phyloP scores from a whole-genome alignment of 2,329 filamentous ascomycete genomes.

The Stachybotrys echinatus region DNA sequence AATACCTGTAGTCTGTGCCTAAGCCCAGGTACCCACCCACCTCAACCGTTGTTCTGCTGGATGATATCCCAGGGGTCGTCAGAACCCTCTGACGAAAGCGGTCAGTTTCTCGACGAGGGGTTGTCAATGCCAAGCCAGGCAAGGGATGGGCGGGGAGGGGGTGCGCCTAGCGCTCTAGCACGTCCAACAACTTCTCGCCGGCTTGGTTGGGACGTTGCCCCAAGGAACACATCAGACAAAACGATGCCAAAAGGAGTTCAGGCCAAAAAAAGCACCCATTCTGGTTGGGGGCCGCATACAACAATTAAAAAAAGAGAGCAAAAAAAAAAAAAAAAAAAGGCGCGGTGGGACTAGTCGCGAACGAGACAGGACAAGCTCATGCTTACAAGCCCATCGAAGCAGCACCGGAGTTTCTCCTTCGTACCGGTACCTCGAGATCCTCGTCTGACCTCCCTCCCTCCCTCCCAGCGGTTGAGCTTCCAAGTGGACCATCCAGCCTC shows the following conservation, averaged over 20 bases:
- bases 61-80: not conserved
- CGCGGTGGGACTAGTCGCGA: constrained; percentile 1
- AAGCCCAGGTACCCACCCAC: not conserved
- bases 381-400: not conserved
- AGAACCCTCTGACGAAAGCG: not conserved
- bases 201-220: not conserved
- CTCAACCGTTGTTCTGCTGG: not conserved
- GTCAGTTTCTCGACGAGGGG: not conserved
- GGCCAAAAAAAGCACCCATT: not conserved
- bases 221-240: not conserved
- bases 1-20: no score
- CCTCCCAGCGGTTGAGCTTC: not conserved
- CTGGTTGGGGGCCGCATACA: not conserved
- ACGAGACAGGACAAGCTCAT: not conserved
- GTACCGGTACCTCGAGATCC: not conserved
- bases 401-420: not conserved
- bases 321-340: constrained; percentile 6
- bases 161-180: no score
- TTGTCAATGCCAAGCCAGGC: not conserved
- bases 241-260: not conserved
- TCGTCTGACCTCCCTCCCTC: not conserved
- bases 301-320: constrained; percentile 6
- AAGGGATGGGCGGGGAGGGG: not conserved
- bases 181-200: not conserved
- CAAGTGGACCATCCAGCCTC: not conserved